Base-by-base conservation (phyloP, 768 basidiomycete genomes). In the Pulveroboletus sp. region DNA sequence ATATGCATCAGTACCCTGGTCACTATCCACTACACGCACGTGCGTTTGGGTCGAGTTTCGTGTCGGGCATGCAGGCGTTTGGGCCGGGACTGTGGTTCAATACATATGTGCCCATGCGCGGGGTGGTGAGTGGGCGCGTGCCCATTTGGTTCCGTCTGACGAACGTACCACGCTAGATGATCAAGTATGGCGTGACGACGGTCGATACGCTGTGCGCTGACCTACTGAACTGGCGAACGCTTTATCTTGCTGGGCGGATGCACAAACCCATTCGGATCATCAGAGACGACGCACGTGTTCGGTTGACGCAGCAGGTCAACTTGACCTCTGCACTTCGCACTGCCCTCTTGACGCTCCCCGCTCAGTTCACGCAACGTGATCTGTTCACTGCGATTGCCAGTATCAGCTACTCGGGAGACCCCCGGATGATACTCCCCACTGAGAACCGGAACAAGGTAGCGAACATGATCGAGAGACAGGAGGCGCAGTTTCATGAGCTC, bases 171-270 rank as follows among this genome's bases (percentile, higher is more conserved):
- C 35, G 36, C 26, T 61, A 96, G 91, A 86, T 76, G 46, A 90
- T 98, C 71, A 99, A 99, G 72, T 99, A 99, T 65, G 96, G 96
- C 12, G 84, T 96, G 26, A 94, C 94, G 31, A 92, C 92, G 0
- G 80, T 95, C 8, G 90, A 94, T 60, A 85, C 83, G 52, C 79
- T 99, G 27, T 93, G 89, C 58, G 79, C 84, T 1, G 96, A 99
- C 63, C 74, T 98, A 26, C 77, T 94, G 46, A 89, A 92, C 62
- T 99, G 96, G 96, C 79, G 84, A 38, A 80, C 92, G 21, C 78
- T 98, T 3, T 99, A 99, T 68, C 82, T 95, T 36, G 89, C 93
- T 0, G 96, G 96, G 0, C 80, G 96, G 31, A 92, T 97, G 83
- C 96, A 98, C 71, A 99, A 99, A 69, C 96, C 96, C 1, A 80